These are phyloP conservation scores for Parasitella parasitica DNA, from an alignment of 371 early-diverging fungal species.

Conservation along the genomic window DNA sequence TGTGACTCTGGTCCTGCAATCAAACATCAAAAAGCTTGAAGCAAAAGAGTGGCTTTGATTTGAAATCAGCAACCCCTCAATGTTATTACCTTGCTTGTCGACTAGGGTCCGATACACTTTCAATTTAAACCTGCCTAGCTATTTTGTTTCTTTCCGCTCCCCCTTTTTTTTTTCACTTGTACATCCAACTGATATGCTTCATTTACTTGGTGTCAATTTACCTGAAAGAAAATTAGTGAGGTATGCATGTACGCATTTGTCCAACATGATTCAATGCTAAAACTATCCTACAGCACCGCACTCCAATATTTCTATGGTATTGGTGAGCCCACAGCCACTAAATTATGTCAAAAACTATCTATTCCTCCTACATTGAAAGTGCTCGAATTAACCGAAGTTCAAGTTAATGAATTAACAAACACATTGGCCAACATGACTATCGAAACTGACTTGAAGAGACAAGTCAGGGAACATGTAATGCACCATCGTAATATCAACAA, in stretches of 20 bases:
- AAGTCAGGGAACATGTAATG: slow-evolving; percentile 77
- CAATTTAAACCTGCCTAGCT: not conserved
- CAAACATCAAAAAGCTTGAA: not conserved
- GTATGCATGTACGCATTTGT: slow-evolving; percentile 21
- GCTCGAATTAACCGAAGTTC: slow-evolving; percentile 81
- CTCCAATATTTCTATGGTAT: slow-evolving; percentile 93
- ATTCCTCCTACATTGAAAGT: slow-evolving; percentile 81
- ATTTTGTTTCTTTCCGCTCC: not conserved
- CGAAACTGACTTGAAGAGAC: slow-evolving; percentile 85
- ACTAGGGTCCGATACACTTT: slow-evolving; percentile 5
- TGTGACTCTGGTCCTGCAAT: slow-evolving; percentile 25
- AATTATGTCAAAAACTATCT: slow-evolving; percentile 76
- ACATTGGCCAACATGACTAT: slow-evolving; percentile 88
- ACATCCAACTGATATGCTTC: slow-evolving; percentile 62
- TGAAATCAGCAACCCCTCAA: not conserved
- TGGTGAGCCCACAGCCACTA: slow-evolving; percentile 73
- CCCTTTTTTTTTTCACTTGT: not conserved
- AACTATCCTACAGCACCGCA: slow-evolving; percentile 28
- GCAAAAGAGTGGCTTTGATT: slow-evolving; percentile 24
- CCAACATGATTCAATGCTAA: not conserved
- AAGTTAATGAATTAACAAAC: slow-evolving; percentile 83
- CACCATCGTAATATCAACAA: slow-evolving; percentile 81
- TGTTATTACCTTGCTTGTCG: not conserved
- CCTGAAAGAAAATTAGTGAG: slow-evolving; percentile 88
- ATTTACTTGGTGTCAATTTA: slow-evolving; percentile 90